Evolutionary conservation across 1,284 basidiomycete genomes (phyloP).

Genomic region (Moesziomyces globuligerus): DNA sequence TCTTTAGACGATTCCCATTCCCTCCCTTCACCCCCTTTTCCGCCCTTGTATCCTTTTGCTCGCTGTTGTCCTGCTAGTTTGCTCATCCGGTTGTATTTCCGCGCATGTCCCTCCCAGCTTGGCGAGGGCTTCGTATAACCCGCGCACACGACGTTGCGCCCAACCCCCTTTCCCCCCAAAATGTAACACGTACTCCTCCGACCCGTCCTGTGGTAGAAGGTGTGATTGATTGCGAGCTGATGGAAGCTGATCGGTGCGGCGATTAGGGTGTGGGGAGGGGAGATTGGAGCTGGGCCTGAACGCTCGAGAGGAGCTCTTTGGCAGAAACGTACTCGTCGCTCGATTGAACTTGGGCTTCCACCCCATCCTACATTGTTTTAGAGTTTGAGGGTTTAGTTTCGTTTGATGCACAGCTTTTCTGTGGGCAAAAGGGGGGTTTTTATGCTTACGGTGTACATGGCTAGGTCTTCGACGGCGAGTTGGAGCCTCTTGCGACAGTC

Average conservation of each 20-base stretch:
- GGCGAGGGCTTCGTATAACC: too few relatives aligned
- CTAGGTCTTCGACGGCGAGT: conserved; percentile 39
- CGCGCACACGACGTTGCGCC: too few relatives aligned
- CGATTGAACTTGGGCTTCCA: background rate
- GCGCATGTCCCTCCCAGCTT: background rate
- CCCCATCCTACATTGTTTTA: conserved; percentile 11
- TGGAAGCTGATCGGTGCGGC: background rate
- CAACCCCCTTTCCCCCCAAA: too few relatives aligned
- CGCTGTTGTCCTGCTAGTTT: background rate
- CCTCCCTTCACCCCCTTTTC: too few relatives aligned
- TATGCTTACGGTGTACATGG: conserved; percentile 45
- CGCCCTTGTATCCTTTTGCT: background rate
- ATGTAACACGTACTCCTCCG: too few relatives aligned
- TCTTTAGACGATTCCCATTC: too few relatives aligned
- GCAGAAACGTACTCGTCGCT: conserved; percentile 11
- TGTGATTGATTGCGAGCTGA: background rate
- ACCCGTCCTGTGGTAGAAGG: too few relatives aligned
- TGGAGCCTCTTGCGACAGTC: conserved; percentile 51
- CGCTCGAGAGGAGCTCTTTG: conserved; percentile 2
- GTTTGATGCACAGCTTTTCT: conserved; percentile 3
- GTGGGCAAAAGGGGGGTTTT: too few relatives aligned
- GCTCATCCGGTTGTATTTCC: too few relatives aligned
- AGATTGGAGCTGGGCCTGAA: conserved; percentile 1
- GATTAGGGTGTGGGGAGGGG: conserved; percentile 10
- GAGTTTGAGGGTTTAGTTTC: background rate